These are phyloP conservation scores for Furcasterigmium sp. DNA, from an alignment of 2,329 filamentous ascomycete genomes.

Conservation along the genomic window DNA sequence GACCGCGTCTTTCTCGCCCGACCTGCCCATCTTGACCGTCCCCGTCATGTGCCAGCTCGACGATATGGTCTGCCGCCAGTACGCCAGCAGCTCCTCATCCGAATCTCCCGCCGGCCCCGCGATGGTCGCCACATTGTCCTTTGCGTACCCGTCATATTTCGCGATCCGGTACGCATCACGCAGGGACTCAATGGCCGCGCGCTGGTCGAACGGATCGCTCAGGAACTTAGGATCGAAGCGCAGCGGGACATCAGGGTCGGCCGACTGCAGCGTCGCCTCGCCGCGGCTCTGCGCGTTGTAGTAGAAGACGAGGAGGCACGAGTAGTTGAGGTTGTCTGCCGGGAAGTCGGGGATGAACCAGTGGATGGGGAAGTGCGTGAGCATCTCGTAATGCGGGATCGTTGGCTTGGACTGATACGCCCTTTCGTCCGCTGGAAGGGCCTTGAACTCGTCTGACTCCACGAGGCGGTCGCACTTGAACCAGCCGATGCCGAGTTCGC, in stretches of 20 bases:
- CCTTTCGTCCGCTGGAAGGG: constrained; percentile 36
- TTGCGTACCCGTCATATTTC: constrained; percentile 21
- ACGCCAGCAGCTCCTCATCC: constrained; percentile 31
- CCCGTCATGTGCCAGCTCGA: constrained; percentile 5
- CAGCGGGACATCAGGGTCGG: constrained; percentile 14
- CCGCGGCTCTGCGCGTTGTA: constrained; percentile 51
- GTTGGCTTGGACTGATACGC: constrained; percentile 39
- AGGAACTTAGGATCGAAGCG: constrained; percentile 38
- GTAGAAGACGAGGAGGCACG: constrained; percentile 37
- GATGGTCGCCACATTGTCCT: constrained; percentile 20
- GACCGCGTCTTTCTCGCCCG: constrained; percentile 20
- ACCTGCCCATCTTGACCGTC: constrained; percentile 19
- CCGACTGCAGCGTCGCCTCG: constrained; percentile 31
- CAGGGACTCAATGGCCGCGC: constrained; percentile 36
- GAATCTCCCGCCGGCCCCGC: constrained; percentile 30
- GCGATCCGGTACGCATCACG: constrained; percentile 27
- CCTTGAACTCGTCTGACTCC: constrained; percentile 44
- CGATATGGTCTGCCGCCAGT: constrained; percentile 4
- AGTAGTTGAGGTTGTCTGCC: constrained; percentile 30
- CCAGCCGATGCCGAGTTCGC: constrained; percentile 20
- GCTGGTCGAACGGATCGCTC: constrained; percentile 31
- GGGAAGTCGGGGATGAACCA: constrained; percentile 33
- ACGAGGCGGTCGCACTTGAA: constrained; percentile 30
- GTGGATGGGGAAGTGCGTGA: constrained; percentile 39
- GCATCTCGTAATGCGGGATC: constrained; percentile 53